Conservation (phyloP, 805 yeast species). For the Saccharomycopsis oosterbeekiorum region DNA sequence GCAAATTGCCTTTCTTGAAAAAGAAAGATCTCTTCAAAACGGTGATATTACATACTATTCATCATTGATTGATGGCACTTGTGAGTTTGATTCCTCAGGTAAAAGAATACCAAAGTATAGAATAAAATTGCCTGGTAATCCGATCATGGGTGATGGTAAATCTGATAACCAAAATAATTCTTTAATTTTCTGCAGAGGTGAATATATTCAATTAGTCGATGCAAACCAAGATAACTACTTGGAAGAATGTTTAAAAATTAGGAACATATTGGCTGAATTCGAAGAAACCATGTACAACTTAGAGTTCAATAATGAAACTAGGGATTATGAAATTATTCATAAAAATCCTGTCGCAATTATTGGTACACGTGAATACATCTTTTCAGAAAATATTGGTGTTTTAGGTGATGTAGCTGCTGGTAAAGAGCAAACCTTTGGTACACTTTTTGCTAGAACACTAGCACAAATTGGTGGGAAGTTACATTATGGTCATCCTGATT, state of each 20-base stretch:
- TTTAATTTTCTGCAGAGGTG: constrained; percentile 67
- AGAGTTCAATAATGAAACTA: neutral
- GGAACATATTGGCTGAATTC: constrained; percentile 67
- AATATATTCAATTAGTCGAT: constrained; percentile 69
- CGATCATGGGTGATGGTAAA: constrained; percentile 78
- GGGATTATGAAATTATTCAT: constrained; percentile 30
- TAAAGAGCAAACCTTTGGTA: constrained; percentile 81
- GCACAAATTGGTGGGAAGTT: constrained; percentile 77
- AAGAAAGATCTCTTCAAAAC: constrained; percentile 29
- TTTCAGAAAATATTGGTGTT: constrained; percentile 74
- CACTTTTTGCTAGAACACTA: constrained; percentile 71
- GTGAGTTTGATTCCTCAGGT: constrained; percentile 51
- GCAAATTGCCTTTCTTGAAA: constrained; percentile 54
- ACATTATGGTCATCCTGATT: constrained; percentile 85
- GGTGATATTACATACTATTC: constrained; percentile 36
- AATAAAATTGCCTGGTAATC: constrained; percentile 65
- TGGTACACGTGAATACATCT: constrained; percentile 77
- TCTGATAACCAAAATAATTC: constrained; percentile 78
- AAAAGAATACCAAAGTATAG: constrained; percentile 51
- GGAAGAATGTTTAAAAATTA: constrained; percentile 72
- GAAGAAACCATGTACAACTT: constrained; percentile 37
- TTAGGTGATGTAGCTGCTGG: constrained; percentile 85
- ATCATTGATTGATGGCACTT: constrained; percentile 60
- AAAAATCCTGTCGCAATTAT: constrained; percentile 66
- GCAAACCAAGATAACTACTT: constrained; percentile 78